Conservation (phyloP, 2,329 filamentous ascomycete genomes). For the Venturia pyrina region DNA sequence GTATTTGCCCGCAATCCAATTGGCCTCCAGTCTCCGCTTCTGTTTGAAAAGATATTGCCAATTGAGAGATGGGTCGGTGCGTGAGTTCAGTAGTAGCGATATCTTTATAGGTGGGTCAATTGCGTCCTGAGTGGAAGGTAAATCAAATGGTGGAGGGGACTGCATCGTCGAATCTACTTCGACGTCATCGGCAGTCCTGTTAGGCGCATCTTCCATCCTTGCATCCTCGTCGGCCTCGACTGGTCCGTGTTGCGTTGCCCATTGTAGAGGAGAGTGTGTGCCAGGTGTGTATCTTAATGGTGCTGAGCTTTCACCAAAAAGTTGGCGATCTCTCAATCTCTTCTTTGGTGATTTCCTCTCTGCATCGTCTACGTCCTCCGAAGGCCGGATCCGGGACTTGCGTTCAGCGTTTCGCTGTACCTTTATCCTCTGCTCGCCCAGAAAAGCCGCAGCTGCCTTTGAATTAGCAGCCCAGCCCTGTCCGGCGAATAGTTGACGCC, state of each 20-base stretch:
- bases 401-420: constrained; percentile 31
- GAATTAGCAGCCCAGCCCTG: constrained; percentile 76
- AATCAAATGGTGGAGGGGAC: constrained; percentile 4
- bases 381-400: constrained; percentile 38
- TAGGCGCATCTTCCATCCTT: constrained; percentile 26
- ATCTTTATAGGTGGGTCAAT: constrained; percentile 24
- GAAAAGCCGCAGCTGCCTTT: constrained; percentile 54
- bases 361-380: constrained; percentile 22
- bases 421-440: constrained; percentile 36
- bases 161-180: constrained; percentile 13
- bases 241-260: constrained; percentile 38
- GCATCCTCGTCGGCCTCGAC: constrained; percentile 36
- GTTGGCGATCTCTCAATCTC: constrained; percentile 6
- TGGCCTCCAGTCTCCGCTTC: constrained; percentile 72
- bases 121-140: constrained; percentile 1
- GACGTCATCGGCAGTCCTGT: constrained; percentile 17
- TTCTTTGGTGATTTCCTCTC: constrained; percentile 13
- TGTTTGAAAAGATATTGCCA: constrained; percentile 93
- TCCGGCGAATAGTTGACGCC: constrained; percentile 70
- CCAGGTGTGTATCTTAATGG: constrained; percentile 15
- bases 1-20: constrained; percentile 79
- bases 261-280: constrained; percentile 18
- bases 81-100: constrained; percentile 22
- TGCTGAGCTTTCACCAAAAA: constrained; percentile 7
- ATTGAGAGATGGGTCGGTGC: constrained; percentile 56